phyloP scores from a whole-genome alignment of 2,329 filamentous ascomycete species.

The Cercospora zeae-maydis region DNA sequence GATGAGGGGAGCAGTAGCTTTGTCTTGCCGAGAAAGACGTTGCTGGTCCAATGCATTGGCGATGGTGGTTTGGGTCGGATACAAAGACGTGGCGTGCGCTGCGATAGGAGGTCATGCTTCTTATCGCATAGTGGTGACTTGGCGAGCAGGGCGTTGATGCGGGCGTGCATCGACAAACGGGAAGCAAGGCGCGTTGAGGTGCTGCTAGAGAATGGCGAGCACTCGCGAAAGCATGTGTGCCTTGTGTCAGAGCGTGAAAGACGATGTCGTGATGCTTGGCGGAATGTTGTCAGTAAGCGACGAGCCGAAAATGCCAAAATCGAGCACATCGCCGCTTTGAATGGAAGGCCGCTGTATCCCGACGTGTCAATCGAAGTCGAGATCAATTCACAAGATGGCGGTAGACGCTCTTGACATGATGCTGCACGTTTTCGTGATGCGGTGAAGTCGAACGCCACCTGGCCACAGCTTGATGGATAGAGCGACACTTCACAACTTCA shows the following conservation, averaged over 20 bases:
- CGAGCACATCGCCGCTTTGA: too few species aligned
- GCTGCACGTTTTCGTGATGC: background rate
- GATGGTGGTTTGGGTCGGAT: background rate
- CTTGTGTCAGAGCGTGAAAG: constrained; percentile 1
- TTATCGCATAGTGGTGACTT: constrained; percentile 10
- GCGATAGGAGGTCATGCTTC: constrained; percentile 7
- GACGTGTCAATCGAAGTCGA: background rate
- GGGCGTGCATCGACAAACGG: background rate
- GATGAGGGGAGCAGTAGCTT: constrained; percentile 11
- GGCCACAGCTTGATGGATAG: background rate
- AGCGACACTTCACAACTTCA: background rate
- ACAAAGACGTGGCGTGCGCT: background rate
- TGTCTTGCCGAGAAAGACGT: constrained; percentile 6
- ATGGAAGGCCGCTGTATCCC: background rate
- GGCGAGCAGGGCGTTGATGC: background rate
- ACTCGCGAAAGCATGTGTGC: background rate
- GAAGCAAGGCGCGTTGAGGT: background rate
- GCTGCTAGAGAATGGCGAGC: background rate
- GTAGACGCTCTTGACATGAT: background rate
- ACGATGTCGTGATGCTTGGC: constrained; percentile 16
- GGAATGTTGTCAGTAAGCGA: constrained; percentile 7
- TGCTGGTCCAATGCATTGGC: background rate
- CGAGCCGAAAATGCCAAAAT: constrained; percentile 3
- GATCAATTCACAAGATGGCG: background rate
- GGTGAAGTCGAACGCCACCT: background rate